Base-by-base conservation (phyloP, 1,284 basidiomycete species). In the Cutaneotrichosporon sp. region DNA sequence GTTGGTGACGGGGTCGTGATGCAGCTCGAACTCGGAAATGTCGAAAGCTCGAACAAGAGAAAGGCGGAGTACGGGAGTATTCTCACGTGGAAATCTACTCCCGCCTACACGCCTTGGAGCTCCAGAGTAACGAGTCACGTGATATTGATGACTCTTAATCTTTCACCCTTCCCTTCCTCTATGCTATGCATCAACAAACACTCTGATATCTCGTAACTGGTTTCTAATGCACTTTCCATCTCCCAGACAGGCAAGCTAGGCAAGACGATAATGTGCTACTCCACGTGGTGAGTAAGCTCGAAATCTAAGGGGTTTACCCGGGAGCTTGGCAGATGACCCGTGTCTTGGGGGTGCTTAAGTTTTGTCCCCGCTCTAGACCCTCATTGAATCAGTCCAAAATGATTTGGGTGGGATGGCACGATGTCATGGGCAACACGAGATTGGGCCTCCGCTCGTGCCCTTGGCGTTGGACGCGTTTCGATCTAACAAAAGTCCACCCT, bases 401-500 rank as follows among this genome's bases (percentile, higher is more conserved):
- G 49, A 22, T 22, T 13, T 16, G 16, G 21, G 49, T 22, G 49
- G 22, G 49, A 32, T 53, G 51, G 51, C 51, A 53, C 51, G 51
- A 53, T 53, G 51, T 16, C 11, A 18, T 18, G 42, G 16, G 42
- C 18, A 16, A 16, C 38, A 16, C 13, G 38, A 40, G 38, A 51
- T 51, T 30, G 50, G 50, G 50, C 50, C 50, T 51, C 50, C 50
- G 50, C 50, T 31, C 30, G 5, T 13, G 26, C 26, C 22, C 30
- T 51, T 34, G 14, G 16, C 13, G 22, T n/a, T 8, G n/a, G 51
- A 34, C 51, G 51, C 31, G 51, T 53, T 53, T 34, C 51, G 31
- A n/a, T 18, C n/a, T 22, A 34, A 42, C 55, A 56, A 56, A 56
- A 56, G 55, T 56, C 26, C 5, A 11, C 50, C 26, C 30, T 42